Evolutionary conservation across 225 moss, liverwort and hornwort species (phyloP), one percentile per base, ranked within the genome.

Genomic region (Anthoceros angustus): DNA sequence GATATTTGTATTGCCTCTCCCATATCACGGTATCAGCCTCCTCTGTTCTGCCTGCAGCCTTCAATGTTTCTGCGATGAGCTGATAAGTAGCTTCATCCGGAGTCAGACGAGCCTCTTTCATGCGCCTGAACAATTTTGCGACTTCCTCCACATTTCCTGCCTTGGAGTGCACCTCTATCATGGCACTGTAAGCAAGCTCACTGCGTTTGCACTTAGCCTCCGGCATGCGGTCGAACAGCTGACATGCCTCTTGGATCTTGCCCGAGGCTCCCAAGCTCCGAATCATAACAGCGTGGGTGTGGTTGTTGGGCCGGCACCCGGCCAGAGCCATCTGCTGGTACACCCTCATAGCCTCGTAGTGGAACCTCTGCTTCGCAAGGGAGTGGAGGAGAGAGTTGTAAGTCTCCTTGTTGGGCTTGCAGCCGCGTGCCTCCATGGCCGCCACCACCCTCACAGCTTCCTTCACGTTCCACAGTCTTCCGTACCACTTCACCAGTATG

Each of bases 241-340:
- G n/a, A 20, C 12, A 55, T 1, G 55, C 55, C 1, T 55, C 12
- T 7, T 55, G n/a, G n/a, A 20, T 55, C 45, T 23, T 55, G 7
- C 55, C 55, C 23, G 55, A 15, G 23, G n/a, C n/a, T 15, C n/a
- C 55, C 55, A 55, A 8, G 23, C n/a, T 20, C 4, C 55, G 55
- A 55, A 55, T 55, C 55, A 55, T 55, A 23, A 23, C 55, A 23
- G 55, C 55, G 23, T 55, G 55, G 0, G n/a, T 55, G n/a, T 55
- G 55, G 55, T 55, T 55, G 55, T 18, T 55, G 55, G 55, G 55
- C 55, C n/a, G 18, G 55, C 55, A 55, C 55, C 55, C 55, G 18
- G 55, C 55, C 55, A 55, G 55, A 18, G 14, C 5, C 55, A 55
- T 55, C 55, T 55, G 55, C 55, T 23, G 55, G 55, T 55, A 55